Percentiles rank a stretch among this genome's conserved stretches.
Conservation (phyloP, 495 filamentous ascomycete genomes). For the Margaritispora aquatica region DNA sequence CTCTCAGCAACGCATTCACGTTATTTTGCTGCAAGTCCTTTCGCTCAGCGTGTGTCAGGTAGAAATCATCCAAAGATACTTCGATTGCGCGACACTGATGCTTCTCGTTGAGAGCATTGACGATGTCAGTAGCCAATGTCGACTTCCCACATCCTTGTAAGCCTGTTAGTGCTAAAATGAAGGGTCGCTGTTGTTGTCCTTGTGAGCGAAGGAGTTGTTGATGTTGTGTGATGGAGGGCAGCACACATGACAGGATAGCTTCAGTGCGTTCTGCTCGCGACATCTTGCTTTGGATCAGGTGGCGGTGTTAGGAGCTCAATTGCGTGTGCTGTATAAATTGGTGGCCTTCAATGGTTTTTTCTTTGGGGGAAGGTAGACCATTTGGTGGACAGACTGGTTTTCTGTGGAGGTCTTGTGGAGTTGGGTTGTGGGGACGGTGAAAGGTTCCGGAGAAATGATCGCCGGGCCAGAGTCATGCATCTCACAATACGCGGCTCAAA, state of each 20-base stretch:
- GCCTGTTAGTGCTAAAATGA: slow-evolving; percentile 1
- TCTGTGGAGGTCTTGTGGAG: not conserved
- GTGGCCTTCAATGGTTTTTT: no score
- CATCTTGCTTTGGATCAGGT: not conserved
- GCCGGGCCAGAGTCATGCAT: not conserved
- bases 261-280: not conserved
- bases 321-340: not conserved
- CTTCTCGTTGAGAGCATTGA: not conserved
- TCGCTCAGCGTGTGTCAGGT: not conserved
- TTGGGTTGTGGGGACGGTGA: not conserved
- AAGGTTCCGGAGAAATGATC: slow-evolving; percentile 5
- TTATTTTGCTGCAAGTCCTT: not conserved
- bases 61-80: slow-evolving; percentile 4
- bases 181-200: not conserved
- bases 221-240: not conserved
- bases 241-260: not conserved
- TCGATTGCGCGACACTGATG: slow-evolving; percentile 1
- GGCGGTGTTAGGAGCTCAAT: not conserved
- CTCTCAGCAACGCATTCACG: not conserved
- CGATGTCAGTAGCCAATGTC: not conserved
- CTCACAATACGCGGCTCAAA: not conserved
- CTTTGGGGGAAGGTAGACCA: no score
- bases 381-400: not conserved
- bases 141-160: slow-evolving; percentile 4
- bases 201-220: not conserved